Evolutionary conservation across 2,329 filamentous ascomycete species (phyloP).

Genomic region (Claviceps quebecensis): DNA sequence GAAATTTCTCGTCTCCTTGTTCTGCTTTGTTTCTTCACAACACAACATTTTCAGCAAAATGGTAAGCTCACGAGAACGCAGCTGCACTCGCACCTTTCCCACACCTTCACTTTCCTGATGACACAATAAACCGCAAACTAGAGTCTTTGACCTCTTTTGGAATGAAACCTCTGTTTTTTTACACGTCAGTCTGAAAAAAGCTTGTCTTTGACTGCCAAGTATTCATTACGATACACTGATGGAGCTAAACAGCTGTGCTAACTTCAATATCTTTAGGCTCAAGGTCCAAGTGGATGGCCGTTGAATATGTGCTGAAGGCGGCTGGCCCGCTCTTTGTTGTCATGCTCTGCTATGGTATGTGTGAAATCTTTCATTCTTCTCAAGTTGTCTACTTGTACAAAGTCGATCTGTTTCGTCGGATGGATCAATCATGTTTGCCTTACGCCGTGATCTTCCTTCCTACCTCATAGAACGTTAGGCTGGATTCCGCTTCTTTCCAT

Average conservation of each 20-base stretch:
- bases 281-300: conserved; percentile 6
- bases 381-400: no score
- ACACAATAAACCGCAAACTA: conserved; percentile 83
- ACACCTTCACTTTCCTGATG: conserved; percentile 46
- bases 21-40: conserved; percentile 5
- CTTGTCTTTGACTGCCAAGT: conserved; percentile 6
- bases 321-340: background rate
- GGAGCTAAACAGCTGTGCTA: conserved; percentile 11
- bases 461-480: no score
- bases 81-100: conserved; percentile 1
- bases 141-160: conserved; percentile 81
- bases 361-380: background rate
- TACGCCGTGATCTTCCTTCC: no score
- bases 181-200: conserved; percentile 80
- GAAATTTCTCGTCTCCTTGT: conserved; percentile 12
- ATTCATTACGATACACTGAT: background rate
- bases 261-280: conserved; percentile 7
- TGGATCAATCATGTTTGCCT: no score
- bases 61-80: conserved; percentile 7
- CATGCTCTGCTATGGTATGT: background rate
- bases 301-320: background rate
- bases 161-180: conserved; percentile 74
- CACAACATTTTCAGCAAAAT: conserved; percentile 3
- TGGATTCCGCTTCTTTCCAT: no score
- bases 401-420: no score